These are phyloP conservation scores for Tremellales sp. DNA, from an alignment of 1,284 basidiomycete species.

Conservation along the genomic window DNA sequence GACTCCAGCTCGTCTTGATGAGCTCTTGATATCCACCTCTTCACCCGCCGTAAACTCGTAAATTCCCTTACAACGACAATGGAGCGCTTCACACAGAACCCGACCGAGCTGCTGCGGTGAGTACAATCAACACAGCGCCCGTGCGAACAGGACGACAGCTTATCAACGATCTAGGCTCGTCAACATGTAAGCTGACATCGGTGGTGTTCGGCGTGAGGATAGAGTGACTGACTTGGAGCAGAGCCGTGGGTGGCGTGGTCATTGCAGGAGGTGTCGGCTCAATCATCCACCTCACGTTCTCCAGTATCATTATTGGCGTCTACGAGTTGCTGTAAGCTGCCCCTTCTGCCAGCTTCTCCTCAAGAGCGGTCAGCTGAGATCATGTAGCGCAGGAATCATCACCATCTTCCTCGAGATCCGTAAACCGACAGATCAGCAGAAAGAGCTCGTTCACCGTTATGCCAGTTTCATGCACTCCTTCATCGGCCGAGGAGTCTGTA, in stretches of 20 bases:
- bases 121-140: constrained; percentile 8
- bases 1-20: no score
- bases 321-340: constrained; percentile 41
- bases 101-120: constrained; percentile 44
- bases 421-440: constrained; percentile 42
- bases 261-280: constrained; percentile 45
- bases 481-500: constrained; percentile 48
- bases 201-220: no score
- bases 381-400: constrained; percentile 33
- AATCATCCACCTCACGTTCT: constrained; percentile 45
- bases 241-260: constrained; percentile 44
- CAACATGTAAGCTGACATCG: constrained; percentile 47
- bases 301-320: constrained; percentile 43
- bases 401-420: constrained; percentile 44
- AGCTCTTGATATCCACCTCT: no score
- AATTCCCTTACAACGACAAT: no score
- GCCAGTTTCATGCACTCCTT: constrained; percentile 50
- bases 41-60: no score
- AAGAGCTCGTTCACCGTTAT: constrained; percentile 43
- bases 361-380: constrained; percentile 2
- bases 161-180: constrained; percentile 31
- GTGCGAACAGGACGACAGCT: constrained; percentile 6
- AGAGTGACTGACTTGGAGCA: constrained; percentile 6
- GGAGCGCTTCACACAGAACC: constrained; percentile 45
- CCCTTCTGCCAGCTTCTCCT: background rate